Evolutionary conservation across 2,329 filamentous ascomycete genomes (phyloP), one percentile per base, ranked within the genome.

Genomic region (Fonsecaea monophora): DNA sequence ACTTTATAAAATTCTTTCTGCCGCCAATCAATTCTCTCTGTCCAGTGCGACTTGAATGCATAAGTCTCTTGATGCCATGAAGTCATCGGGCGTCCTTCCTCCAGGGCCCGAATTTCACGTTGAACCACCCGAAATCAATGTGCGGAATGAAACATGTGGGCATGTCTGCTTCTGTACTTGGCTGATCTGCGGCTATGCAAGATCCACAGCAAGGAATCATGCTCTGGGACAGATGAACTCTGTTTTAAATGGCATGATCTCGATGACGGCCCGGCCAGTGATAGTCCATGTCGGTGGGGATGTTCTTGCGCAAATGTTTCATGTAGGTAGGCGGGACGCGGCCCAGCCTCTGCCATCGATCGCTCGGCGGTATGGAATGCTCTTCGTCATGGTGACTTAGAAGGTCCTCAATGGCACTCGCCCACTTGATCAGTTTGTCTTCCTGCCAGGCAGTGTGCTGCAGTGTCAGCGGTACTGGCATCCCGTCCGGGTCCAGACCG

Each of bases 371-470:
- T 34, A 57, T 58, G 4, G 25, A 25, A 0, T 65, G 34, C 25
- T 62, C 60, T 32, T 58, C 21, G 54, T 61, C 38, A 32, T 66
- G 53, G 12, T 48, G 10, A 21, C 53, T 60, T 18, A 75, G 56
- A 12, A 76, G 62, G 69, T 77, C 75, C 37, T 76, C 75, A 53
- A 76, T 75, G 13, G 75, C 71, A 64, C 73, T 76, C 8, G 70
- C 75, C 74, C 74, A 77, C 59, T 71, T 74, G 18, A 77, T 69
- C n/a, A 76, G 59, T n/a, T 60, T 64, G 48, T 68, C 73, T 59
- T 75, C 74, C 45, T 71, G 66, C 74, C 74, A 76, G 2, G 74
- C 74, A 4, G 71, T 71, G 38, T 76, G 75, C 53, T 76, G 74
- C 35, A 74, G 53, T 8, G 73, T 73, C 48, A 74, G 48, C 10